Conservation (phyloP, 2,329 filamentous ascomycete genomes). For the Fusarium palustre region DNA sequence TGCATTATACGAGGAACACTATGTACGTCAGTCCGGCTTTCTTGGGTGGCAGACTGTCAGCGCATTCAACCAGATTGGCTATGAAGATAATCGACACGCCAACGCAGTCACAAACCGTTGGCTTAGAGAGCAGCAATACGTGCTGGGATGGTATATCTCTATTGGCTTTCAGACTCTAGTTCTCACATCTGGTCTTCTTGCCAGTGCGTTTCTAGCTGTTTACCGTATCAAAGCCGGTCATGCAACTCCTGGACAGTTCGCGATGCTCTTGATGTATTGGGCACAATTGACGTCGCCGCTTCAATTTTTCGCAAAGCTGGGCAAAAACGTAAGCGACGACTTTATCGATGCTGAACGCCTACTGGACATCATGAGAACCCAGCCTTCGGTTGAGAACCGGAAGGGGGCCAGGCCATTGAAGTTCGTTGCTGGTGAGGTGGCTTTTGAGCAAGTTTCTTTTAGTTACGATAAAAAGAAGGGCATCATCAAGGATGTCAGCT, state of each 20-base stretch:
- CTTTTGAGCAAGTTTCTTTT: conserved; percentile 67
- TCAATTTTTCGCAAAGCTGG: conserved; percentile 73
- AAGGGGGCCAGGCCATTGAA: conserved; percentile 62
- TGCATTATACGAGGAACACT: conserved; percentile 66
- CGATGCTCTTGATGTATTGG: conserved; percentile 80
- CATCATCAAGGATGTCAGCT: conserved; percentile 66
- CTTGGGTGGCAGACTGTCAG: conserved; percentile 70
- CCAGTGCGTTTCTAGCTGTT: conserved; percentile 69
- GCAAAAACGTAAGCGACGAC: conserved; percentile 67
- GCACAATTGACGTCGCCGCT: conserved; percentile 76
- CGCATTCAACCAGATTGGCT: conserved; percentile 69
- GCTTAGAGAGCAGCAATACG: conserved; percentile 54
- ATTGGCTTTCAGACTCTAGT: conserved; percentile 70
- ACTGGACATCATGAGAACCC: conserved; percentile 68
- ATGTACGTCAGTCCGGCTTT: conserved; percentile 66
- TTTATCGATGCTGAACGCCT: conserved; percentile 69
- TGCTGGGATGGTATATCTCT: conserved; percentile 61
- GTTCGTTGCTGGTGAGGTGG: conserved; percentile 64
- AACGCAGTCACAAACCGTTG: conserved; percentile 60
- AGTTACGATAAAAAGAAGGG: conserved; percentile 70
- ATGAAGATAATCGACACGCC: conserved; percentile 67
- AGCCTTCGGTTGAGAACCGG: conserved; percentile 66
- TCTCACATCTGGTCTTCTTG: conserved; percentile 76
- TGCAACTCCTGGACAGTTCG: conserved; percentile 74
- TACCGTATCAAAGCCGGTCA: conserved; percentile 74